Conservation (phyloP, 2,329 filamentous ascomycete genomes). For the Fusarium sp. region DNA sequence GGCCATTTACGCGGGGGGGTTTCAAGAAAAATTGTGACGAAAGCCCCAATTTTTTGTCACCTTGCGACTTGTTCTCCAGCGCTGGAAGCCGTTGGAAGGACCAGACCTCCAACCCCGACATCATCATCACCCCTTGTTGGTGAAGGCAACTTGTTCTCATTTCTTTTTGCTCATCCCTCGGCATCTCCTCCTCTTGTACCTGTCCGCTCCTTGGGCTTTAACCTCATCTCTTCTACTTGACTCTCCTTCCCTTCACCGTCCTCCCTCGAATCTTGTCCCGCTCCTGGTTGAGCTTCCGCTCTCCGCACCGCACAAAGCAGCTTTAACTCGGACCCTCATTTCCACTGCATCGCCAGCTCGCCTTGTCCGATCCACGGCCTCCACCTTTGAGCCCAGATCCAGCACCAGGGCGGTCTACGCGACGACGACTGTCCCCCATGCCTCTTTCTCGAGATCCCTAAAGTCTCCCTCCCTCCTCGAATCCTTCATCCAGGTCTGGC, state of each 20-base stretch:
- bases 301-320: constrained; percentile 39
- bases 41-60: constrained; percentile 44
- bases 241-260: constrained; percentile 19
- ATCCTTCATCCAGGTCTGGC: constrained; percentile 41
- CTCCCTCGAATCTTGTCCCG: constrained; percentile 14
- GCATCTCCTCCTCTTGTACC: neutral
- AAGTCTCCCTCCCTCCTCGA: constrained; percentile 39
- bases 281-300: constrained; percentile 36
- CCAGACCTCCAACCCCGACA: constrained; percentile 37
- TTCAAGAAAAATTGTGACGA: constrained; percentile 50
- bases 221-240: constrained; percentile 19
- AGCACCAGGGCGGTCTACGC: constrained; percentile 26
- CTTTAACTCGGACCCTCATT: constrained; percentile 36
- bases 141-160: constrained; percentile 19
- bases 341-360: constrained; percentile 32
- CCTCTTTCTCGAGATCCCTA: constrained; percentile 49
- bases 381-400: constrained; percentile 23
- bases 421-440: constrained; percentile 46
- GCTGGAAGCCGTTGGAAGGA: constrained; percentile 44
- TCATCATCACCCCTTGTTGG: constrained; percentile 41
- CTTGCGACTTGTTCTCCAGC: constrained; percentile 34
- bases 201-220: constrained; percentile 1
- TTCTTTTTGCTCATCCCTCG: neutral
- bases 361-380: constrained; percentile 28
- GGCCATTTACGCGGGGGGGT: constrained; percentile 39